These are phyloP conservation scores for Microbotryum lychnidis-dioicae DNA, from an alignment of 1,284 basidiomycete genomes.

Conservation along the genomic window DNA sequence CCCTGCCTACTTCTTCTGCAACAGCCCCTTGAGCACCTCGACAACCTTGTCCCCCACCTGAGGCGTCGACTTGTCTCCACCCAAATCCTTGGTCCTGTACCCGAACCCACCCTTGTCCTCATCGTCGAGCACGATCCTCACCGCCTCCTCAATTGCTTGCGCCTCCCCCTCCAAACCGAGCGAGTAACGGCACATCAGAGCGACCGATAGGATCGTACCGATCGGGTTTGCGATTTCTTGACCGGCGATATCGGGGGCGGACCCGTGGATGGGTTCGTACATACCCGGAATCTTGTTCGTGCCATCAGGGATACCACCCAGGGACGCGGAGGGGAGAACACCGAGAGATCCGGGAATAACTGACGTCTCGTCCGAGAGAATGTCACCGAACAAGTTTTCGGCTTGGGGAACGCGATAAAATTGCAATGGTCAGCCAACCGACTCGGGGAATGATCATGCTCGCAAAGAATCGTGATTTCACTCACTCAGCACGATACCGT, in stretches of 20 bases:
- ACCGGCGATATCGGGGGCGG: conserved; percentile 93
- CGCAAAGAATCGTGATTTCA: neutral
- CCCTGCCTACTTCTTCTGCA: conserved; percentile 39
- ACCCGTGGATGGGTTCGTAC: conserved; percentile 94
- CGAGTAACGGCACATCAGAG: conserved; percentile 91
- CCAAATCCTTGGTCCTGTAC: conserved; percentile 77
- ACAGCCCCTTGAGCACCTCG: conserved; percentile 59
- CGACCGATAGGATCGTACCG: conserved; percentile 92
- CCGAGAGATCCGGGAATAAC: conserved; percentile 97
- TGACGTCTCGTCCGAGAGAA: conserved; percentile 68
- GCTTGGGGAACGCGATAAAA: conserved; percentile 38
- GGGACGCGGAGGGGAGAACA: conserved; percentile 87
- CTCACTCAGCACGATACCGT: conserved; percentile 75
- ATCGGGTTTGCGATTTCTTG: conserved; percentile 93
- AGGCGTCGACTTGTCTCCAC: conserved; percentile 63
- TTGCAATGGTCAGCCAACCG: neutral
- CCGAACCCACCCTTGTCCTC: conserved; percentile 64
- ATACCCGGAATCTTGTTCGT: conserved; percentile 63
- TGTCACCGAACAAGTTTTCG: conserved; percentile 93
- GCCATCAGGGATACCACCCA: conserved; percentile 78
- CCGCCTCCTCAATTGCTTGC: conserved; percentile 74
- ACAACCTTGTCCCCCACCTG: conserved; percentile 81
- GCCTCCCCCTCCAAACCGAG: conserved; percentile 78
- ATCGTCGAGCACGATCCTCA: conserved; percentile 77
- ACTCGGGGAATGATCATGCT: too few relatives aligned